A percentile compares a stretch with the other conserved stretches of the same genome.
Conservation (phyloP, 2,329 filamentous ascomycete species). For the Rachicladosporium sp. region DNA sequence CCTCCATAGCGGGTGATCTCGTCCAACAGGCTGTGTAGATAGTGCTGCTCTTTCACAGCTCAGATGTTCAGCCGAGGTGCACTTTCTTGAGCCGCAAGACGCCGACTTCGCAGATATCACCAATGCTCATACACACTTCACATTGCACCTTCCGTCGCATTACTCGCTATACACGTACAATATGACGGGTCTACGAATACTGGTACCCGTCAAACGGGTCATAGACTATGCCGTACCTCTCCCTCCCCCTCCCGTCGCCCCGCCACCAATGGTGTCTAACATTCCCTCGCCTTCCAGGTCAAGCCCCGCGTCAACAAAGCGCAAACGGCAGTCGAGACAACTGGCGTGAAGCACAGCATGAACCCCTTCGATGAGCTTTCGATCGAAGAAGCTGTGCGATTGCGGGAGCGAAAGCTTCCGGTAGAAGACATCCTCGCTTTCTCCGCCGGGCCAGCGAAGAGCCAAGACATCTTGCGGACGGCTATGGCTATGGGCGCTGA, state of each 20-base stretch:
- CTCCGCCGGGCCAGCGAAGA: slow-evolving; percentile 77
- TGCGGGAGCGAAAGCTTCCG: slow-evolving; percentile 68
- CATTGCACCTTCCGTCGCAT: background rate
- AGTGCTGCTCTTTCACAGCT: no score
- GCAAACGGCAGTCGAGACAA: slow-evolving; percentile 78
- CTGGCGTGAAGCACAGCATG: slow-evolving; percentile 92
- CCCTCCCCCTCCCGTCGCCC: background rate
- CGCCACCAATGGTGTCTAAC: slow-evolving; percentile 4
- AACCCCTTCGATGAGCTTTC: slow-evolving; percentile 99
- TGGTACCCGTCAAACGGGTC: slow-evolving; percentile 45
- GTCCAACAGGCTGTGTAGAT: no score
- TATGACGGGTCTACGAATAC: slow-evolving; percentile 39
- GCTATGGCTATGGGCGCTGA: slow-evolving; percentile 99
- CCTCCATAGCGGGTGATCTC: no score
- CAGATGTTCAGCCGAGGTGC: no score
- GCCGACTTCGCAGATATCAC: background rate
- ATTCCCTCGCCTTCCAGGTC: slow-evolving; percentile 34
- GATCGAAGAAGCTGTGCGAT: slow-evolving; percentile 86
- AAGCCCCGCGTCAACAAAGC: slow-evolving; percentile 59
- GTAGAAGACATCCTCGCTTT: slow-evolving; percentile 89
- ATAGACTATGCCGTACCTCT: slow-evolving; percentile 44
- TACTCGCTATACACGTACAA: background rate
- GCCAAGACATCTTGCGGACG: slow-evolving; percentile 78
- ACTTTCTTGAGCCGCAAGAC: no score
- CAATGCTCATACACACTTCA: background rate